Conservation (phyloP, 139 green algal species). For the Chlorella sp. region DNA sequence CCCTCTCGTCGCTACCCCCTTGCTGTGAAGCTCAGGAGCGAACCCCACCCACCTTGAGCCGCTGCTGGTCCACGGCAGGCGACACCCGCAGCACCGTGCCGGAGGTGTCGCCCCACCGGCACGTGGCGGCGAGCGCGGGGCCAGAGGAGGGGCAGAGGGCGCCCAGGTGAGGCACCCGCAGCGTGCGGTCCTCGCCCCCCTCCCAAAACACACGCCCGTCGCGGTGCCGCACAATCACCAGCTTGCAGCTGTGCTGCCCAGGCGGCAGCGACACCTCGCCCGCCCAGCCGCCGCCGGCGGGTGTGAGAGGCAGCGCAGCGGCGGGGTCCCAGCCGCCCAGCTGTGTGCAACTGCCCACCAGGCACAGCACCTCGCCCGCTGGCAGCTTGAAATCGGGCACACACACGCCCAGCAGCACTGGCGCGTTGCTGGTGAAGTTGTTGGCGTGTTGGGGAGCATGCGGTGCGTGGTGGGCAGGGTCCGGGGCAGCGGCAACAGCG, state of each 20-base stretch:
- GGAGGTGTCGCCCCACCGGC: neutral
- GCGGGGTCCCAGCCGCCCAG: neutral
- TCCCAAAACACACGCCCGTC: neutral
- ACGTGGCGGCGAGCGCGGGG: neutral
- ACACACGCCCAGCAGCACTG: neutral
- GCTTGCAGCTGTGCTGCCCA: slow-evolving; percentile 7
- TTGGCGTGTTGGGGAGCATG: too few relatives aligned
- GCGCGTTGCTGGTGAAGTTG: neutral
- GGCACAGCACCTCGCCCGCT: neutral
- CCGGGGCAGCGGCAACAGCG: too few relatives aligned
- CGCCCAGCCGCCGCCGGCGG: neutral
- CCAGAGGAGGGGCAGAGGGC: neutral
- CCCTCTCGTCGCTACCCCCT: too few relatives aligned
- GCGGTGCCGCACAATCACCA: neutral
- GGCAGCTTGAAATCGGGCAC: neutral
- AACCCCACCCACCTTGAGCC: neutral
- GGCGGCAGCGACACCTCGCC: neutral
- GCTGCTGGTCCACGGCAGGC: neutral
- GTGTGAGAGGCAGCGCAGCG: neutral
- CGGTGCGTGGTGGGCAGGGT: too few relatives aligned
- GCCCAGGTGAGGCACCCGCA: slow-evolving; percentile 4
- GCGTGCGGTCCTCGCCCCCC: neutral
- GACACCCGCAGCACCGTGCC: neutral
- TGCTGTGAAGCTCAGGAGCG: too few relatives aligned
- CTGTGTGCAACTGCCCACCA: neutral